phyloP scores from a whole-genome alignment of 1,139 yeast species.

The Scheffersomyces insectosa region DNA sequence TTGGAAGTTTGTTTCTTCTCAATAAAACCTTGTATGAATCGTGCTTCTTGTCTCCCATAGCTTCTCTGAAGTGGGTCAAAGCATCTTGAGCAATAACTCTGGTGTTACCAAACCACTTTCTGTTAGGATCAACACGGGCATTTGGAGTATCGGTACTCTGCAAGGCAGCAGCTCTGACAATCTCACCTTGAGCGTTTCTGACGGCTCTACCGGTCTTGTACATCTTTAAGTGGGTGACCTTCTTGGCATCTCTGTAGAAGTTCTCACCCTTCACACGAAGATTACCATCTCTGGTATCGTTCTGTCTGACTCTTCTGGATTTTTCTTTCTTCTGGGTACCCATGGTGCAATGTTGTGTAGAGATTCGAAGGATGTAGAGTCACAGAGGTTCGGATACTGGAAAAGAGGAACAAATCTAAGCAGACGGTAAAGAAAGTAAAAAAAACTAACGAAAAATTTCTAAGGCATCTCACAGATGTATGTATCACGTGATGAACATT shows the following conservation, averaged over 20 bases:
- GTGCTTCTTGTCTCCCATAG: conserved; percentile 82
- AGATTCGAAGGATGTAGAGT: no score
- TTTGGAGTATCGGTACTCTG: conserved; percentile 87
- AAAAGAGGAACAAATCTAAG: neutral
- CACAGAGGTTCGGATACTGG: neutral
- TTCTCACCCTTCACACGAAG: conserved; percentile 95
- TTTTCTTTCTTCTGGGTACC: conserved; percentile 94
- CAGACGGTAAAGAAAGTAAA: neutral
- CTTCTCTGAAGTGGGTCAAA: conserved; percentile 88
- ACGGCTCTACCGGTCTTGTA: conserved; percentile 88
- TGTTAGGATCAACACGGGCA: conserved; percentile 94
- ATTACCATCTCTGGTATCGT: conserved; percentile 83
- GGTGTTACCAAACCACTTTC: conserved; percentile 97
- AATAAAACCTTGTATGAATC: conserved; percentile 88
- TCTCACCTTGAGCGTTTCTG: conserved; percentile 84
- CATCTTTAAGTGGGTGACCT: conserved; percentile 88
- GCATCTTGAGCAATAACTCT: conserved; percentile 98
- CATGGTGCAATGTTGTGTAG: conserved; percentile 44
- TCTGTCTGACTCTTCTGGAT: conserved; percentile 79
- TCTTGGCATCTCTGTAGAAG: conserved; percentile 92
- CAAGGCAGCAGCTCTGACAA: conserved; percentile 81
- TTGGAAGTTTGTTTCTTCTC: conserved; percentile 89
- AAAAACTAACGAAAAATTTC: no score
- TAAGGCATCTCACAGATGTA: no score
- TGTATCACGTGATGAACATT: no score